Evolutionary conservation across 2,329 filamentous ascomycete species (phyloP), one percentile per base, ranked within the genome.

Genomic region (Xylariaceae sp.): DNA sequence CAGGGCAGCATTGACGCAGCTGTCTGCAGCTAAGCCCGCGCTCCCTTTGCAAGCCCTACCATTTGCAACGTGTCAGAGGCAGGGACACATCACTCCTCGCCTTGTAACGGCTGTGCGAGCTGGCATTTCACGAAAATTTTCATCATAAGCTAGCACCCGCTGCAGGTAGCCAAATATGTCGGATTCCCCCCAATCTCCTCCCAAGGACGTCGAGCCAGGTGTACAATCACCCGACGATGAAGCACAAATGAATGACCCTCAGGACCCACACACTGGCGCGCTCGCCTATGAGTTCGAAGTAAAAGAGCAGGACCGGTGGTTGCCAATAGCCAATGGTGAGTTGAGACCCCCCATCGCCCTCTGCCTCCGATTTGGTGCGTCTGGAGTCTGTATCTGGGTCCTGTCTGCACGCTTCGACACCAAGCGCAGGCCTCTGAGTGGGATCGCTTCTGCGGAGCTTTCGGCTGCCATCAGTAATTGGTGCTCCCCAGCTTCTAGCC

Each of bases 311-410:
- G 94, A 99, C 77, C 82, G 94, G 81, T 99, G 94, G 94, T 84
- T 99, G 73, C 94, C 94, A 72, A 99, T 99, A 83, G 94, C 94
- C 78, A 99, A 99, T 91, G 94, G 94, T 99, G 83, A 83, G 94
- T 66, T 94, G 75, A 67, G 63, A 62, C 62, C 66, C 62, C 64
- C 63, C 66, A 61, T 61, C 57, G 62, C 64, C 63, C 63, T 61
- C 21, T 62, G 61, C 63, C 63, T 73, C 72, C 77, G 75, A 78
- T 78, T 80, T 79, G 64, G 75, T 76, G 76, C 72, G 72, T 72
- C 70, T 70, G 72, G 68, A 69, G 68, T 71, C 71, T 67, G 65
- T 59, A 64, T 67, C 63, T 63, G 66, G 55, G 54, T 59, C 56
- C 60, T 61, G 63, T 61, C 65, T 69, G 65, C 63, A 63, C 63